A percentile compares a stretch with the other conserved stretches of the same genome.
Conservation (phyloP, 495 filamentous ascomycete species). For the Penicillium canescens region DNA sequence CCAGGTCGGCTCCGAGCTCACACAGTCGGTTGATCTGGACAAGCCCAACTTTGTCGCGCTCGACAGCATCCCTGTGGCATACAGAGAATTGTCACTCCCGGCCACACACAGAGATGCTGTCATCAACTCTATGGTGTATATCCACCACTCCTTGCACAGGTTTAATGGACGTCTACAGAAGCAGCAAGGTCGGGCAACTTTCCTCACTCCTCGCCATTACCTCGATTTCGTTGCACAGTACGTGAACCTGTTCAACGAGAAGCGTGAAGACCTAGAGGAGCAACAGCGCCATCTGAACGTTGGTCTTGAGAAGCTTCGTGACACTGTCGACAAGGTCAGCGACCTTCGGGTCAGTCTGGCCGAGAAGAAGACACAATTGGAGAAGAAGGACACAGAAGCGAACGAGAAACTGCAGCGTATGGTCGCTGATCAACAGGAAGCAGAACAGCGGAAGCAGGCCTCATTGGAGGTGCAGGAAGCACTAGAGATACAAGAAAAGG, state of each 20-base stretch:
- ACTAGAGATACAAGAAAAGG: constrained; percentile 84
- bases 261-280: constrained; percentile 96
- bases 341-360: constrained; percentile 88
- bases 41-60: constrained; percentile 81
- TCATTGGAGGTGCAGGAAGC: constrained; percentile 86
- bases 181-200: constrained; percentile 88
- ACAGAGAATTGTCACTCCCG: constrained; percentile 79
- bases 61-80: constrained; percentile 88
- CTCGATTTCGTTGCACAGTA: constrained; percentile 98
- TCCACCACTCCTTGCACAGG: constrained; percentile 87
- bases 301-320: constrained; percentile 94
- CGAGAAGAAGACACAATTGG: constrained; percentile 88
- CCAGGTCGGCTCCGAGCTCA: constrained; percentile 95
- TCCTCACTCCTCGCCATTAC: constrained; percentile 94
- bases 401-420: constrained; percentile 97
- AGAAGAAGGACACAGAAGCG: constrained; percentile 90
- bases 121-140: constrained; percentile 97
- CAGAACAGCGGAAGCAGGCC: constrained; percentile 83
- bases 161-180: constrained; percentile 89
- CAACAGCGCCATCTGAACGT: constrained; percentile 98
- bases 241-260: constrained; percentile 96
- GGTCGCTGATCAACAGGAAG: constrained; percentile 94
- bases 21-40: constrained; percentile 92
- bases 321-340: constrained; percentile 96
- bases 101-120: constrained; percentile 87